These are phyloP conservation scores for Serendipita sp. DNA, from an alignment of 1,284 basidiomycete genomes.

Conservation along the genomic window DNA sequence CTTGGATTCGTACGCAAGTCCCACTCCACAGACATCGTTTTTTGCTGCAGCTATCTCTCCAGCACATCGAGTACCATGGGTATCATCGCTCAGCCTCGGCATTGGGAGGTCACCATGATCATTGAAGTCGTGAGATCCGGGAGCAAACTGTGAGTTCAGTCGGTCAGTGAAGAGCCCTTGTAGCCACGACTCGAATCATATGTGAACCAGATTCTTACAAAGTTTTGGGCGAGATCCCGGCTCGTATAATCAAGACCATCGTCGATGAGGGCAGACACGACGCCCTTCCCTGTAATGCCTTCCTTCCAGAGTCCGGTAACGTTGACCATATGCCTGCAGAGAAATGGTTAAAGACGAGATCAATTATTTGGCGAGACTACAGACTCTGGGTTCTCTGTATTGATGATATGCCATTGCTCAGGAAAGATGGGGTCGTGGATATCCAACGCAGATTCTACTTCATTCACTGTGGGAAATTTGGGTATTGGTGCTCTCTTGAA, in stretches of 20 bases:
- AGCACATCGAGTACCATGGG: conserved; percentile 95
- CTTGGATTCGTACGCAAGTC: conserved; percentile 83
- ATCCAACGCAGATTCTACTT: conserved; percentile 46
- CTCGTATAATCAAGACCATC: conserved; percentile 90
- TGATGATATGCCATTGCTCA: conserved; percentile 90
- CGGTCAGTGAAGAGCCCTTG: background rate
- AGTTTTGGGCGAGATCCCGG: conserved; percentile 79
- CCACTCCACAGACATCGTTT: conserved; percentile 90
- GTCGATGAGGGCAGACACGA: conserved; percentile 85
- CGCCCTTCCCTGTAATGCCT: conserved; percentile 73
- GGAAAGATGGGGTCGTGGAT: conserved; percentile 77
- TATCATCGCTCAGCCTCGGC: conserved; percentile 81
- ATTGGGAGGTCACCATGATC: conserved; percentile 80
- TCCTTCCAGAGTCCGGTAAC: conserved; percentile 69
- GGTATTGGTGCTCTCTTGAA: conserved; percentile 41
- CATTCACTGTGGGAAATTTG: conserved; percentile 26
- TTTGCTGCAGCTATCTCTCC: conserved; percentile 96
- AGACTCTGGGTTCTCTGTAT: conserved; percentile 57
- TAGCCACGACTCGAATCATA: background rate
- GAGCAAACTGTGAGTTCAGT: conserved; percentile 49
- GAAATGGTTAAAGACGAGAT: background rate
- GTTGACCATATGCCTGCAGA: conserved; percentile 63
- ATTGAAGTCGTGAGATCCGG: conserved; percentile 94
- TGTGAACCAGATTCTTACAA: conserved; percentile 42
- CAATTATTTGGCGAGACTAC: background rate